Evolutionary conservation across 495 filamentous ascomycete genomes (phyloP), one percentile per base, ranked within the genome.

Genomic region (Bacidia rubella): DNA sequence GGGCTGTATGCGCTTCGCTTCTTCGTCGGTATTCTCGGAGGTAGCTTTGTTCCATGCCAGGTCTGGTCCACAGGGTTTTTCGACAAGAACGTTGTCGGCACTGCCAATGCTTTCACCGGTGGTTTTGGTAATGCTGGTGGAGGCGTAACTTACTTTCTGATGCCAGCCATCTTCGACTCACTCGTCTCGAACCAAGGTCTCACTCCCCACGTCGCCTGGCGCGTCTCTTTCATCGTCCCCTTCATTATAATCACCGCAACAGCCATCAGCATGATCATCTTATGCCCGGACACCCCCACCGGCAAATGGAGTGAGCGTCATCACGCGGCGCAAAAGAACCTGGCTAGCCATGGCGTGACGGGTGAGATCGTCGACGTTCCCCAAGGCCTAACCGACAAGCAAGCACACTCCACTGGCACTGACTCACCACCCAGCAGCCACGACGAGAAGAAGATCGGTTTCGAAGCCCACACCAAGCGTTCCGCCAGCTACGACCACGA

Each of bases 41-140:
- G 84, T 0, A 77, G 77, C 3, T 97, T 97, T 56, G 90, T 97
- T 2, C 90, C 90, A 1, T 96, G 90, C 65, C 90, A 95, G 59
- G 90, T 96, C 7, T 97, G 90, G 90, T 86, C 83, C 25, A 95
- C 90, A 0, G 89, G 85, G 1, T 96, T 90, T 72, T 95, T 92
- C 60, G 90, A 97, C 70, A 95, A 94, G 72, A 93, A 87, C 61
- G 78, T 96, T 17, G 86, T 97, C 21, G 90, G 90, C 29, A 86
- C 86, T 3, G 87, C 90, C 52, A 97, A 95, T 61, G 82, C 87
- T 7, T 68, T 97, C 1, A 82, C 88, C 11, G 90, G 78, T 47
- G 90, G 90, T 1, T 81, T 84, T 64, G 90, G 90, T 32, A 97
- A 96, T 55, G 78, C 89, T 29, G 90, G 90, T 54, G 90, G 90